Base-by-base conservation (phyloP, 2,329 filamentous ascomycete species). In the Aureobasidium vineae region DNA sequence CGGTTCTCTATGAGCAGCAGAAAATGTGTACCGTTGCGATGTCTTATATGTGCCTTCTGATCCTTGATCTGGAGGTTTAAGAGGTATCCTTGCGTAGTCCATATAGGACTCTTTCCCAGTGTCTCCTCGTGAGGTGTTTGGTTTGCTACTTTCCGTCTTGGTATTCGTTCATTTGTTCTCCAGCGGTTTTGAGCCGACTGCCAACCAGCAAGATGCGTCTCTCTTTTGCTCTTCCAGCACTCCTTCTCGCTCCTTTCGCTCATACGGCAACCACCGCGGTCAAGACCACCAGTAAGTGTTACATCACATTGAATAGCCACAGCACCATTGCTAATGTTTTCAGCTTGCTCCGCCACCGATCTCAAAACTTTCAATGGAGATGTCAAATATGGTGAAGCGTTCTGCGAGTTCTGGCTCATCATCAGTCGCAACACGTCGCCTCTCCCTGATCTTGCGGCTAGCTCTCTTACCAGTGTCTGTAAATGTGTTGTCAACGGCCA, bases 341-440 rank as follows among this genome's bases (percentile, higher is more conserved):
- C 21, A 63, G 60, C 47, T 52, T 63, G 60, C 28, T 52, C 47
- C 13, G 31, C 60, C 16, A 45, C 47, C 13, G 60, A 63, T 41
- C 33, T 63, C 11, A 53, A 52, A 11, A 63, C 45, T 1, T 63
- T 63, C 26, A 41, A 63, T 41, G 60, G 21, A 6, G 60, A 63
- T 53, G 60, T 63, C 33, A 21, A 53, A 23, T 63, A 52, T n/a
- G 33, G 36, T 23, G 21, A 31, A 43, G 45, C 45, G 5, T 63
- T 63, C 36, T 63, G 60, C 47, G 47, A 63, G 23, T 63, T 63
- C 36, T 63, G 60, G 60, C 60, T 63, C 11, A 26, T 40, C 16
- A 21, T 41, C 45, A 53, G 33, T 15, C 60, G 60, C 21, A 63
- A 53, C 21, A 53, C 45, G 19, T 63, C 60, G 7, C 60, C 60